Evolutionary conservation across 177 flowering plant species (phyloP).

Genomic region (Vitis hybrid): DNA sequence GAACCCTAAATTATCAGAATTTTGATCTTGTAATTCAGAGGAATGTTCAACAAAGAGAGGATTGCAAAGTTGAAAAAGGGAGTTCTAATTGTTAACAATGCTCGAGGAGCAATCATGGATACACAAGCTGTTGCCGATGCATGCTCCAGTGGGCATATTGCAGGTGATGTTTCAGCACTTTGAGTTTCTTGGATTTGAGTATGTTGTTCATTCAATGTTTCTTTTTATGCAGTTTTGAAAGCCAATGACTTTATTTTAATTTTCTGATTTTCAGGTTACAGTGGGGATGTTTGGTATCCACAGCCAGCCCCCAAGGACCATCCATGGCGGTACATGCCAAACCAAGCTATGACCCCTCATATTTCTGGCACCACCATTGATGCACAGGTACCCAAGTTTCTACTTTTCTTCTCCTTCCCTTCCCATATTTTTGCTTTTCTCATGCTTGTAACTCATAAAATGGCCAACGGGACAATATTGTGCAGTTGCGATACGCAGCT

Average conservation of each 20-base stretch:
- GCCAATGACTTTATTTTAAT: not conserved
- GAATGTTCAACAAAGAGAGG: slow-evolving; percentile 80
- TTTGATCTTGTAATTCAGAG: slow-evolving; percentile 43
- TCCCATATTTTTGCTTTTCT: not conserved
- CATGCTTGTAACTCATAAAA: not conserved
- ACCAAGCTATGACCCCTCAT: slow-evolving; percentile 99
- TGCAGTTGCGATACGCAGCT: slow-evolving; percentile 94
- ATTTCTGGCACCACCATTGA: slow-evolving; percentile 98
- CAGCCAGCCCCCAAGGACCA: slow-evolving; percentile 99
- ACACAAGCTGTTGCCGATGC: slow-evolving; percentile 95
- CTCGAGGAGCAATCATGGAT: slow-evolving; percentile 98
- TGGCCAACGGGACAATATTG: not conserved
- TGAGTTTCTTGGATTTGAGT: not conserved
- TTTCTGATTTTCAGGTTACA: slow-evolving; percentile 53
- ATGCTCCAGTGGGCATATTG: slow-evolving; percentile 88
- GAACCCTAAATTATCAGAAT: not conserved
- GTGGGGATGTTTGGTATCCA: slow-evolving; percentile 99
- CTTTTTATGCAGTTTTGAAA: not conserved
- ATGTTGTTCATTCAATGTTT: too few species aligned
- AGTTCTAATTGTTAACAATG: slow-evolving; percentile 93
- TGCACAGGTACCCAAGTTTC: slow-evolving; percentile 56
- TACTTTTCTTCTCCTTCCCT: not conserved
- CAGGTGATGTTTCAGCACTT: slow-evolving; percentile 42
- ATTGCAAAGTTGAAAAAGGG: slow-evolving; percentile 95
- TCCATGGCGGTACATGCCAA: slow-evolving; percentile 98